Evolutionary conservation across 306 rosid genomes (phyloP), one percentile per base, ranked within the genome.

Genomic region (Acacia melanoxylon): DNA sequence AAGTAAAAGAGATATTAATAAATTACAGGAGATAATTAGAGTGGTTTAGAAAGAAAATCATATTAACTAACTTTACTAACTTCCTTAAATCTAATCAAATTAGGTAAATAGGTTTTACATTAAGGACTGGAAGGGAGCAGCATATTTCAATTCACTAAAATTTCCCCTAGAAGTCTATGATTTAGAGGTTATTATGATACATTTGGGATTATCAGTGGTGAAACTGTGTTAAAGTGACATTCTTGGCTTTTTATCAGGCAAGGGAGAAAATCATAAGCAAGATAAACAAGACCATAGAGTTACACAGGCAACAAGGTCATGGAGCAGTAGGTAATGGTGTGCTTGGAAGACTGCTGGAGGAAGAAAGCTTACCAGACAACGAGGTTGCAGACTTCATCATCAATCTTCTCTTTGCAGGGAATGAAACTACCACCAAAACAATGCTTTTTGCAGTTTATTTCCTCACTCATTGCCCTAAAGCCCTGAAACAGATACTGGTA

Each of bases 361-460:
- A 93, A 72, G 94, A 91, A 83, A 88, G 91, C 78, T 85, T 95
- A 62, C 88, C 90, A 0, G 97, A 95, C 72, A 95, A 89, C 2
- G 91, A 89, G 13, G 86, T 93, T 6, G 91, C 95, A 56, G 99
- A 95, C 73, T 95, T 95, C 92, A 89, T 93, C 49, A 91, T 95
- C 89, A 95, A 93, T 81, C 99, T 95, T 82, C 95, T 95, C 70
- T 95, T 95, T 61, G 99, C 99, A 0, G 99, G 99, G 65, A 95
- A 91, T 62, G 99, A 95, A 89, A 93, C 99, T 13, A 95, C 95
- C 46, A 87, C 99, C 13, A 95, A 95, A 89, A 95, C 99, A 8
- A 95, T 95, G 99, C 92, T 95, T 65, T 95, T 95, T 79, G 95
- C 98, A 10, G 89, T 91, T 51, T 93, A 91, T 85, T 95, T 93